These are phyloP conservation scores for Nothopassalora personata DNA, from an alignment of 2,329 filamentous ascomycete species.

Conservation along the genomic window DNA sequence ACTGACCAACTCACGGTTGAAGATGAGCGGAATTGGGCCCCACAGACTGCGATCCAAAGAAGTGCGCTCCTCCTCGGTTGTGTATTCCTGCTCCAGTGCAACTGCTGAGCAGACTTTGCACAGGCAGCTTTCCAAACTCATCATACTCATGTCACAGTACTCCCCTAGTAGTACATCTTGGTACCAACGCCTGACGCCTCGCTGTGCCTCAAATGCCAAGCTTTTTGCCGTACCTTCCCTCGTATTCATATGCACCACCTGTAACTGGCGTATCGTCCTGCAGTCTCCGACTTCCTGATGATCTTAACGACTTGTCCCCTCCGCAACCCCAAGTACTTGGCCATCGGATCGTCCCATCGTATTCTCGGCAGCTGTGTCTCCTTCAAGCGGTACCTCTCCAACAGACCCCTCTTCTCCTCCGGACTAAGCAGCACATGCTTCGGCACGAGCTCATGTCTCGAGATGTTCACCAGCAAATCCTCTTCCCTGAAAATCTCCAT, in stretches of 20 bases:
- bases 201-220: constrained; percentile 13
- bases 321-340: constrained; percentile 83
- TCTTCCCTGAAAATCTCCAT: constrained; percentile 96
- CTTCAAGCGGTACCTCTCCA: constrained; percentile 89
- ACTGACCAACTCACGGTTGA: no score
- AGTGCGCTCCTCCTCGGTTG: no score
- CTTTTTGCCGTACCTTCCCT: not conserved
- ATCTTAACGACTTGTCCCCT: constrained; percentile 97
- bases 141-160: not conserved
- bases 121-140: not conserved
- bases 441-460: constrained; percentile 92
- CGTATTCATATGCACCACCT: constrained; percentile 52
- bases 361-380: constrained; percentile 95
- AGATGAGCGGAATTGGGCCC: no score
- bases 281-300: constrained; percentile 90
- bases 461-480: constrained; percentile 96
- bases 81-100: no score
- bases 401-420: constrained; percentile 79
- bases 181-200: constrained; percentile 11
- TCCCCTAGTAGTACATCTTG: constrained; percentile 5
- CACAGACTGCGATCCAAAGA: no score
- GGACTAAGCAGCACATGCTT: constrained; percentile 84
- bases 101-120: no score
- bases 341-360: constrained; percentile 84
- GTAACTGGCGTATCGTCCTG: constrained; percentile 94